Evolutionary conservation across 257 asterid species (phyloP), one percentile per base, ranked within the genome.

Genomic region (Scutellaria galericulata): DNA sequence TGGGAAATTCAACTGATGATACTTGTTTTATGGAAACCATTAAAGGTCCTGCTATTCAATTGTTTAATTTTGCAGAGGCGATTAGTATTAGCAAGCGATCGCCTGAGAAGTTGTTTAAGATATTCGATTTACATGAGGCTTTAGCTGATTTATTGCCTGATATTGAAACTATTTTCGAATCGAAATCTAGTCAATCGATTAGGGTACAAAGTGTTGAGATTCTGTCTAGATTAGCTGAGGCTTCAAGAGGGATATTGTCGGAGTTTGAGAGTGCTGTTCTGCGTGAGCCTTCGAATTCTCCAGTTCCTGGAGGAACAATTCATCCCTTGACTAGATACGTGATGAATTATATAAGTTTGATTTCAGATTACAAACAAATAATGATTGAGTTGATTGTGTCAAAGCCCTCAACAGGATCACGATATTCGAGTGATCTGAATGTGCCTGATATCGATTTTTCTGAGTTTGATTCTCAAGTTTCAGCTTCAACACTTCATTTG

Each of bases 291-390:
- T 89, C 97, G 0, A 83, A 64, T 60, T 84, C 84, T 76, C 86
- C 89, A 0, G 96, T 90, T 31, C 98, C 97, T 0, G 97, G 97
- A n/a, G 98, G 98, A 15, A 84, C 97, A 9, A 83, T 90, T 68
- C 98, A 93, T 83, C 98, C 97, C 35, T 75, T 93, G 80, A 86
- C 97, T 58, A 89, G 97, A 80, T 93, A 90, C 46, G 98, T 93
- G 77, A 93, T 93, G 98, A 90, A 93, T 24, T 93, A 93, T 51
- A 86, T 87, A 39, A 86, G 91, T 75, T 78, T 91, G 89, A 90
- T 93, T 66, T 83, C 96, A 8, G 97, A 89, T 70, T 93, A 90
- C 54, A 91, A 89, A 78, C 85, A 78, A 55, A 86, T 90, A 11
- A 52, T 93, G 80, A 73, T 71, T 22, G 94, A 87, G 68, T 77